Evolutionary conservation across 2,329 filamentous ascomycete genomes (phyloP).

Genomic region (Stachybotrys elegans): DNA sequence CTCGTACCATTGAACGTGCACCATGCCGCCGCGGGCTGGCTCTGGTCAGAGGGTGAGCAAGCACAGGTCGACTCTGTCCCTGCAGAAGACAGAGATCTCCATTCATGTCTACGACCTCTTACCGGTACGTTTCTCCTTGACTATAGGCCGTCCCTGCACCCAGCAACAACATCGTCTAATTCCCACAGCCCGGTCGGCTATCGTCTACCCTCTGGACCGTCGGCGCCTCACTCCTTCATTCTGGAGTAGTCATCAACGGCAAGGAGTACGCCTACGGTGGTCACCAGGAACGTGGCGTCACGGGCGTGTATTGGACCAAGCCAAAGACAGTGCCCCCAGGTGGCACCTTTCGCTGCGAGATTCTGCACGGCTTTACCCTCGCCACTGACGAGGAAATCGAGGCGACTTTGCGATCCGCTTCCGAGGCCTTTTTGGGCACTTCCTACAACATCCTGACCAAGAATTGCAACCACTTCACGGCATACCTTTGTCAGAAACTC

Average conservation of each 20-base stretch:
- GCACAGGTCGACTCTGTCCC: slow-evolving; percentile 62
- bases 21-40: slow-evolving; percentile 24
- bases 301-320: slow-evolving; percentile 79
- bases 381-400: slow-evolving; percentile 66
- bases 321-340: slow-evolving; percentile 70
- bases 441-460: slow-evolving; percentile 76
- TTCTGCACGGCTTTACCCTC: slow-evolving; percentile 76
- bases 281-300: slow-evolving; percentile 64
- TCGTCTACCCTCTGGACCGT: slow-evolving; percentile 74
- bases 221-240: slow-evolving; percentile 74
- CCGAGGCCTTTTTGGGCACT: slow-evolving; percentile 67
- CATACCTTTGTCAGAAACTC: slow-evolving; percentile 66
- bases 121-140: slow-evolving; percentile 51
- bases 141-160: no score
- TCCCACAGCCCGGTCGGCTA: slow-evolving; percentile 27
- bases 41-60: slow-evolving; percentile 20
- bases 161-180: no score
- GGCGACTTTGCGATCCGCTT: slow-evolving; percentile 60
- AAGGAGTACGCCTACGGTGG: slow-evolving; percentile 83
- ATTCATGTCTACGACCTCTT: slow-evolving; percentile 78
- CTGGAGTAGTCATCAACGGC: slow-evolving; percentile 75
- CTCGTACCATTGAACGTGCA: no score
- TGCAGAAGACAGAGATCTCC: slow-evolving; percentile 67
- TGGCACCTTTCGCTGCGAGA: slow-evolving; percentile 68
- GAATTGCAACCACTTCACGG: slow-evolving; percentile 89